phyloP scores from a whole-genome alignment of 148 eudicot genomes.

The Beta vulgaris region DNA sequence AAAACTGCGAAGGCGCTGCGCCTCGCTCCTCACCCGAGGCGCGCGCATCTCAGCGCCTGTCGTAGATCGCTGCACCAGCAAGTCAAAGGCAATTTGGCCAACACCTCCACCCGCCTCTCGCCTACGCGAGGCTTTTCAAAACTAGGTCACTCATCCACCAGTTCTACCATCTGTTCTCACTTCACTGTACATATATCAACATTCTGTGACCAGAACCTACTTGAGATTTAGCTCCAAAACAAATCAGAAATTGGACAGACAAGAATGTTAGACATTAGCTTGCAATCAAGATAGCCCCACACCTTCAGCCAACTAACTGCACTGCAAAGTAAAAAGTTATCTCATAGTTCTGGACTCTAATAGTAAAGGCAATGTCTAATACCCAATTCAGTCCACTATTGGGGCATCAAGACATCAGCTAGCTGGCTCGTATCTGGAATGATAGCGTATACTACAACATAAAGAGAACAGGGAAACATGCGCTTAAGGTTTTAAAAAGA shows the following conservation, averaged over 20 bases:
- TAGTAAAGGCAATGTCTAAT: neutral
- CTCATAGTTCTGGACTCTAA: neutral
- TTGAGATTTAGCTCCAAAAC: neutral
- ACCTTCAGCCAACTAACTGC: neutral
- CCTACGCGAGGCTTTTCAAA: too few species aligned
- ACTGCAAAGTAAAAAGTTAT: neutral
- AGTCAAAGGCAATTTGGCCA: too few species aligned
- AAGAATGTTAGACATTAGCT: neutral
- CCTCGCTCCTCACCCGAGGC: too few species aligned
- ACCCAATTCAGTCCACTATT: neutral
- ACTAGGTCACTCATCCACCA: neutral
- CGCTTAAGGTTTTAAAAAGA: neutral
- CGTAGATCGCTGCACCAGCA: too few species aligned
- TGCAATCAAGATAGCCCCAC: neutral
- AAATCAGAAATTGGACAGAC: too few species aligned
- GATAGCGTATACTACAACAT: neutral
- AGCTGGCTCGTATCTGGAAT: neutral
- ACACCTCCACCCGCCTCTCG: too few species aligned
- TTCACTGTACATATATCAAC: neutral
- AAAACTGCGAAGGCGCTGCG: too few species aligned
- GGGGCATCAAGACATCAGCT: neutral
- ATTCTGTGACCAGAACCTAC: neutral
- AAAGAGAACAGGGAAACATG: neutral
- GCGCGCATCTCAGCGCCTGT: too few species aligned
- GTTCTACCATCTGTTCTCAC: neutral